Percentiles rank a stretch among this genome's conserved stretches.
phyloP scores from a whole-genome alignment of 2,329 filamentous ascomycete species.

The Chaetomium globosum region DNA sequence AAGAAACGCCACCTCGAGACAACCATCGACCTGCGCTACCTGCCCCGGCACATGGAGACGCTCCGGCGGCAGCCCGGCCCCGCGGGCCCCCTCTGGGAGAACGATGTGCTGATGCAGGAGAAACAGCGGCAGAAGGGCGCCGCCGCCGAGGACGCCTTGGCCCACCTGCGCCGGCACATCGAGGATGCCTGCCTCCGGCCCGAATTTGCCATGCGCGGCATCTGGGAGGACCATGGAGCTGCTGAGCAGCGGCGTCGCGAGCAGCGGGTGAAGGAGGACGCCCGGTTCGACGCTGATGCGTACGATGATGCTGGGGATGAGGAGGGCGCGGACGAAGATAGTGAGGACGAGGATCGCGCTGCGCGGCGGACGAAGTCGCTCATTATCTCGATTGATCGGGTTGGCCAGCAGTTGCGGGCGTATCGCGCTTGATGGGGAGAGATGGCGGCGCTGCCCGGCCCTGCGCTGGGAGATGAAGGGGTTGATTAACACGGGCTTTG shows the following conservation, averaged over 20 bases:
- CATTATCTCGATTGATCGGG: conserved; percentile 27
- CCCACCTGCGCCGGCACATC: conserved; percentile 35
- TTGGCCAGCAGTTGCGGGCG: conserved; percentile 18
- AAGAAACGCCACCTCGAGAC: conserved; percentile 32
- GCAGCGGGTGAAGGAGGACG: conserved; percentile 22
- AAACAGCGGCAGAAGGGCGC: conserved; percentile 25
- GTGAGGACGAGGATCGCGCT: not conserved
- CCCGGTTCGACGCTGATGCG: conserved; percentile 25
- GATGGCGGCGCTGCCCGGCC: not conserved
- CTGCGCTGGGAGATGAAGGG: not conserved
- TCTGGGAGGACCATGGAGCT: conserved; percentile 35
- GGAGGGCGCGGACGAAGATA: conserved; percentile 5
- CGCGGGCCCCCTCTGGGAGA: conserved; percentile 19
- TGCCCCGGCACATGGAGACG: conserved; percentile 19
- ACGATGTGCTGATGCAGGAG: conserved; percentile 32
- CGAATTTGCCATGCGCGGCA: conserved; percentile 27
- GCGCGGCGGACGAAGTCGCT: conserved; percentile 19
- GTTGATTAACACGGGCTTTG: conserved; percentile 2
- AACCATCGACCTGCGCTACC: conserved; percentile 35
- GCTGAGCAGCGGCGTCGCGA: conserved; percentile 29
- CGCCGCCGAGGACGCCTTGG: conserved; percentile 18
- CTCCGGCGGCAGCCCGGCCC: not conserved
- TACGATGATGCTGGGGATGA: conserved; percentile 19
- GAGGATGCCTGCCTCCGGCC: conserved; percentile 33
- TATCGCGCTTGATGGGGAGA: conserved; percentile 23